These are phyloP conservation scores for Closterium sp. DNA, from an alignment of 139 green algal species.

Conservation along the genomic window DNA sequence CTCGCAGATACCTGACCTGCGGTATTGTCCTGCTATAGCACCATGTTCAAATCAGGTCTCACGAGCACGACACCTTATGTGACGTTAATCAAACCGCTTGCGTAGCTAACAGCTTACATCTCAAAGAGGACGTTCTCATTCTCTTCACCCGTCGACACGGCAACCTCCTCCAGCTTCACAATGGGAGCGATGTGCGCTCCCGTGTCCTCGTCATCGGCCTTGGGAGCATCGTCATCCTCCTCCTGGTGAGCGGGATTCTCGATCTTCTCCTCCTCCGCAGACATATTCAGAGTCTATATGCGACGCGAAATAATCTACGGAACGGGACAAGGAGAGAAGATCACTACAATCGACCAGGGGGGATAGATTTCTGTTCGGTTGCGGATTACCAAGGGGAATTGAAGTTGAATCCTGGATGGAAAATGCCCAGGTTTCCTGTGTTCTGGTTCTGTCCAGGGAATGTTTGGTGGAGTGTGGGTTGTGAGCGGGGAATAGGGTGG, in stretches of 20 bases:
- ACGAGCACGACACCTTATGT: background rate
- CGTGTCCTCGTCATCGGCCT: slow-evolving; percentile 49
- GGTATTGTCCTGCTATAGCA: background rate
- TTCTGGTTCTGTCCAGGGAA: too few relatives aligned
- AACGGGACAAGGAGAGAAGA: background rate
- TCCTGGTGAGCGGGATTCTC: slow-evolving; percentile 7
- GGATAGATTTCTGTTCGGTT: background rate
- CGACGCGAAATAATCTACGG: background rate
- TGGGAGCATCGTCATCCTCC: slow-evolving; percentile 25
- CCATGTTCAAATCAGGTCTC: background rate
- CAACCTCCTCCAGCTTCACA: slow-evolving; percentile 95
- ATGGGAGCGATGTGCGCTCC: slow-evolving; percentile 46
- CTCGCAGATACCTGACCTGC: background rate
- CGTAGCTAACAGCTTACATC: slow-evolving; percentile 72
- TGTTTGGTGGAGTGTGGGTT: too few relatives aligned
- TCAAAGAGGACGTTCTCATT: slow-evolving; percentile 84
- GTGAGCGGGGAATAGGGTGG: background rate
- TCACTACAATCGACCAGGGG: background rate
- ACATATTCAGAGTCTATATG: background rate
- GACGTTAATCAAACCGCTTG: background rate
- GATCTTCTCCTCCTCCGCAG: slow-evolving; percentile 1
- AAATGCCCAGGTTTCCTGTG: background rate
- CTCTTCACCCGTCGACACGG: slow-evolving; percentile 90
- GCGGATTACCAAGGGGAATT: background rate
- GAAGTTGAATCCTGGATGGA: background rate